Base-by-base conservation (phyloP, 495 filamentous ascomycete genomes). In the Tricharina praecox region DNA sequence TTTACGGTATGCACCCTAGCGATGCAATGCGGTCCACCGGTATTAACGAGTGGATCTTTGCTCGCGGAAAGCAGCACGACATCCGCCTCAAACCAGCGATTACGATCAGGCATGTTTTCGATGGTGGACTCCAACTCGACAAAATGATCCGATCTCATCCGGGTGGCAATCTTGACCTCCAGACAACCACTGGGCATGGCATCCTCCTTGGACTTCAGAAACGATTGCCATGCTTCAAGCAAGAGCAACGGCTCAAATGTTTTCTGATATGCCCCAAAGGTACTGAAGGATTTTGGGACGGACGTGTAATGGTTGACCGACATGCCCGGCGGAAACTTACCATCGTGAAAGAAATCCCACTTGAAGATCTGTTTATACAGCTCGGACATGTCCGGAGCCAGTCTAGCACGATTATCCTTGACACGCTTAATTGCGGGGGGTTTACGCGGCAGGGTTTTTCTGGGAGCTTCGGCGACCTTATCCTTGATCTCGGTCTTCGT, bases 191-290 rank as follows among this genome's bases (percentile, higher is more conserved):
- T 78, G 20, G 68, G 77, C 20, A 28, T 39, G 11, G 75, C 74
- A 63, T 97, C 92, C 56, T 97, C 86, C 57, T 83, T 85, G 2
- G 81, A 75, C 38, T 83, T 83, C 25, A 93, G 76, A 55, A 97
- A 90, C 1, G 83, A 79, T 61, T 93, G 82, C 90, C 90, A 97
- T 40, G 86, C 88, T 63, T 97, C 90, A 39, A 93, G 77, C 38
- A 92, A 76, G 25, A 97, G 71, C 30, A 97, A 68, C 9, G 90
- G 92, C 48, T 86, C 76, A 67, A 96, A 97, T 0, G 84, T 88
- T 41, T 73, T 69, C 64, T 93, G 83, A 58, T 96, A 97, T 45
- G 82, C 77, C 40, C 64, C 61, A 15, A 84, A 80, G 47, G 80
- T 77, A 28, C 67, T 64, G 64, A 93, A 97, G 0, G 73, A 70